Evolutionary conservation across 2,329 filamentous ascomycete species (phyloP), one percentile per base, ranked within the genome.

Genomic region (Alternaria consortialis): DNA sequence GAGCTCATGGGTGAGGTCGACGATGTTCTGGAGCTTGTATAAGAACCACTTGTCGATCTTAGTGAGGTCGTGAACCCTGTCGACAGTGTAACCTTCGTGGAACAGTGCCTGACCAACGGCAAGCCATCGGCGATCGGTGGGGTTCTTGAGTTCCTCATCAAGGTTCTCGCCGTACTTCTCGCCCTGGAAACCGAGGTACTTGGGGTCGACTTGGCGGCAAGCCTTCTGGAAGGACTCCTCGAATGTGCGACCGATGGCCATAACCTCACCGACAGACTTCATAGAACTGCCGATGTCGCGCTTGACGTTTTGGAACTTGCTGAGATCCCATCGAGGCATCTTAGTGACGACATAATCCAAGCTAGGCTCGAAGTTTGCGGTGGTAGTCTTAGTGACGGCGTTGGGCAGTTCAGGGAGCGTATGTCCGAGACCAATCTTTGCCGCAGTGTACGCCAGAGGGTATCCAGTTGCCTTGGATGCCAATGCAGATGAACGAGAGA

Each of bases 11-110:
- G 91, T 92, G 83, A 91, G 94, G 80, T 98, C 88, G 53, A 97
- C 95, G 74, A 99, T 92, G 84, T 98, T 98, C 83, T 97, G 90
- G 53, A 99, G 88, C 87, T 99, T 98, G 88, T 97, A 88, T 72
- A 99, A 83, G 86, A 99, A 99, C 95, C 95, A 98, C 83, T 97
- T 97, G 84, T 98, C 95, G 74, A 99, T 99, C 86, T 97, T 97
- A 82, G 91, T 97, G 71, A 99, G 84, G 7, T 97, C 93, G 77
- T 98, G 93, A 15, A 99, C 86, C 79, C 87, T 89, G 67, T 99
- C 94, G 47, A 97, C 93, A 2, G 92, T 88, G 85, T 99, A 99
- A 80, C 91, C 91, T 83, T 97, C 93, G 84, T 98, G 93, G 69
- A 97, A 88, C 93, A 99, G 96, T 68, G 95, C 95, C 82, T 98